Conservation (phyloP, 2,329 filamentous ascomycete genomes). For the Gaeumannomyces tritici region DNA sequence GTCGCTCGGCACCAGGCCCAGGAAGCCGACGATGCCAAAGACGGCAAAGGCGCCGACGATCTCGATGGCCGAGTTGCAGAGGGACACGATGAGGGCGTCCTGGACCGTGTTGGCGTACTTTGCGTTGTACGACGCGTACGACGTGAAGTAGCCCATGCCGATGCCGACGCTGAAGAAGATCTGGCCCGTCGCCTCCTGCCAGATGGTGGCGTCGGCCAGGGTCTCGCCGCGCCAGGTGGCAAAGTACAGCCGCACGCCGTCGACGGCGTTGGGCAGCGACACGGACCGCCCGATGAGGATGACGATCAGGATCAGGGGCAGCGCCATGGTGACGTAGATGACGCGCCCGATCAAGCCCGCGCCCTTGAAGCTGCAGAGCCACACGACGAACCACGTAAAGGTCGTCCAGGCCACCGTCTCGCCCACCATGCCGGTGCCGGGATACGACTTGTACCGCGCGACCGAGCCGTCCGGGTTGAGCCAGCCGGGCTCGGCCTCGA, state of each 20-base stretch:
- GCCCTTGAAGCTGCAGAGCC: constrained; percentile 1
- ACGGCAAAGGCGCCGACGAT: neutral
- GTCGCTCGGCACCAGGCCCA: neutral
- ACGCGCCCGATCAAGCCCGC: neutral
- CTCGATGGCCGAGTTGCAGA: neutral
- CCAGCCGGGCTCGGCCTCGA: too few relatives aligned
- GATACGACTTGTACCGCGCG: neutral
- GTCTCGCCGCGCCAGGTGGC: neutral
- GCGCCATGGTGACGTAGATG: constrained; percentile 1
- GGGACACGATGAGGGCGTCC: neutral
- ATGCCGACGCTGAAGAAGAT: neutral
- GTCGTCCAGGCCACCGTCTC: neutral
- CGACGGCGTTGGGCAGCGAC: neutral
- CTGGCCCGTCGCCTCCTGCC: neutral
- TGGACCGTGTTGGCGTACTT: neutral
- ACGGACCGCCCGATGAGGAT: neutral
- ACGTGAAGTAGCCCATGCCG: neutral
- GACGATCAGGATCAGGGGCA: neutral
- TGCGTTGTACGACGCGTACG: neutral
- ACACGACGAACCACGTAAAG: neutral
- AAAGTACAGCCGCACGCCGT: neutral
- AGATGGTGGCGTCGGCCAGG: neutral
- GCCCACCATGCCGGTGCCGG: neutral
- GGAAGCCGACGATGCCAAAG: neutral
- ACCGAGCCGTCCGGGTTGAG: neutral